Conservation (phyloP, 208 protist species). For the Leishmania guyanensis region DNA sequence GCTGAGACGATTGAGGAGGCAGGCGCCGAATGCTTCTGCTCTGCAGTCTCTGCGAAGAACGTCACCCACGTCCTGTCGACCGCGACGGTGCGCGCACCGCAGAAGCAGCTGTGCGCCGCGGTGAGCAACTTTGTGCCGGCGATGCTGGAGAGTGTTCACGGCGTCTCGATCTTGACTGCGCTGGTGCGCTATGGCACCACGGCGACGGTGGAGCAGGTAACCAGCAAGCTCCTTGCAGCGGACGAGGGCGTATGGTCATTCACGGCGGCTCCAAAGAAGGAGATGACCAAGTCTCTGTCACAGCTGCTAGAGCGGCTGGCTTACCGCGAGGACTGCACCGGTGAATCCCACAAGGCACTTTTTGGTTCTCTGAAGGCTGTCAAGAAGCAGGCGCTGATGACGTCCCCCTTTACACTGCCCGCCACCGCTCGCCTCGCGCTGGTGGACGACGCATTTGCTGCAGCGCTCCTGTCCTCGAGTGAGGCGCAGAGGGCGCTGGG, state of each 20-base stretch:
- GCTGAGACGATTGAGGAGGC: slow-evolving; percentile 47
- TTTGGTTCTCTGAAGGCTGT: slow-evolving; percentile 37
- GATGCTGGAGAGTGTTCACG: slow-evolving; percentile 46
- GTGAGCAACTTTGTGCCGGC: slow-evolving; percentile 48
- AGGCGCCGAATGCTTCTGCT: slow-evolving; percentile 54
- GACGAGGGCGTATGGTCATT: slow-evolving; percentile 48
- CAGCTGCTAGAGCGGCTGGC: slow-evolving; percentile 68
- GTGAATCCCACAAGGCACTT: slow-evolving; percentile 40
- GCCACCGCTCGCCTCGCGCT: slow-evolving; percentile 56
- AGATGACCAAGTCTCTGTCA: slow-evolving; percentile 41
- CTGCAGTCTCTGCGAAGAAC: slow-evolving; percentile 64
- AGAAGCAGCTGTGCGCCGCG: slow-evolving; percentile 66
- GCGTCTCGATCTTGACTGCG: slow-evolving; percentile 68
- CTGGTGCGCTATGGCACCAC: slow-evolving; percentile 80
- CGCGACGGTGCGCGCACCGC: slow-evolving; percentile 56
- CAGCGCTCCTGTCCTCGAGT: slow-evolving; percentile 19
- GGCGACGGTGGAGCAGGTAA: slow-evolving; percentile 57
- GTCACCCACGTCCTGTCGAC: slow-evolving; percentile 77
- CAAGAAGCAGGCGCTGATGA: slow-evolving; percentile 33
- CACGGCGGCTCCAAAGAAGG: slow-evolving; percentile 24
- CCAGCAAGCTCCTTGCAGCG: slow-evolving; percentile 27
- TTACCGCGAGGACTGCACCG: slow-evolving; percentile 76
- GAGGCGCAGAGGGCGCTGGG: slow-evolving; percentile 36
- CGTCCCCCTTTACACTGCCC: slow-evolving; percentile 52
- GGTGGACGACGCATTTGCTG: slow-evolving; percentile 46